Evolutionary conservation across 2,329 filamentous ascomycete species (phyloP).

Genomic region (Emericellopsis atlantica): DNA sequence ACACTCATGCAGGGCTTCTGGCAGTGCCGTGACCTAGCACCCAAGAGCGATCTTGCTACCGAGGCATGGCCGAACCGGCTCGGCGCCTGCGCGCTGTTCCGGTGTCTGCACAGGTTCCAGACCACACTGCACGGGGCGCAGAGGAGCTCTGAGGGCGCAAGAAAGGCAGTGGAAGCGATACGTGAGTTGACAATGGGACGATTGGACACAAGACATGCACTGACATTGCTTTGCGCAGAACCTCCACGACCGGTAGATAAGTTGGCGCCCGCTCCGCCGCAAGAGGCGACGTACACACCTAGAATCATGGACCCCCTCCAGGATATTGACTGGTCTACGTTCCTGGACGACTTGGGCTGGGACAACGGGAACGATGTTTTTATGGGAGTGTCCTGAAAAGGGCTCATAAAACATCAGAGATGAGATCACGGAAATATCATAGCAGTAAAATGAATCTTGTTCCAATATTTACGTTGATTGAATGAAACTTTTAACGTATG

Average conservation of each 20-base stretch:
- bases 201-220: too few relatives aligned
- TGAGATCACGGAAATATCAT: neutral
- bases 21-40: conserved; percentile 23
- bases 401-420: too few relatives aligned
- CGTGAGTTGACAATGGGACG: conserved; percentile 9
- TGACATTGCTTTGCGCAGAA: too few relatives aligned
- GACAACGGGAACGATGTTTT: conserved; percentile 15
- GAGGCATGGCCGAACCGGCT: conserved; percentile 31
- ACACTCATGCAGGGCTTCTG: conserved; percentile 37
- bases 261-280: too few relatives aligned
- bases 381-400: conserved; percentile 10
- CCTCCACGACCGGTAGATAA: too few relatives aligned
- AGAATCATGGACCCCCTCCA: conserved; percentile 18
- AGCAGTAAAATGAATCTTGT: too few relatives aligned
- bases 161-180: conserved; percentile 15
- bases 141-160: conserved; percentile 16
- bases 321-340: conserved; percentile 35
- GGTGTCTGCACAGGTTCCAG: conserved; percentile 35
- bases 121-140: conserved; percentile 23
- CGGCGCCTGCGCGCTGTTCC: conserved; percentile 34
- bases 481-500: neutral
- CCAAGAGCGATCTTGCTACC: conserved; percentile 24
- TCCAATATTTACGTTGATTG: too few relatives aligned
- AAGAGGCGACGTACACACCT: too few relatives aligned
- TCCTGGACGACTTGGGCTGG: conserved; percentile 39